Evolutionary conservation across 257 asterid species (phyloP), one percentile per base, ranked within the genome.

Genomic region (Petrea volubilis): DNA sequence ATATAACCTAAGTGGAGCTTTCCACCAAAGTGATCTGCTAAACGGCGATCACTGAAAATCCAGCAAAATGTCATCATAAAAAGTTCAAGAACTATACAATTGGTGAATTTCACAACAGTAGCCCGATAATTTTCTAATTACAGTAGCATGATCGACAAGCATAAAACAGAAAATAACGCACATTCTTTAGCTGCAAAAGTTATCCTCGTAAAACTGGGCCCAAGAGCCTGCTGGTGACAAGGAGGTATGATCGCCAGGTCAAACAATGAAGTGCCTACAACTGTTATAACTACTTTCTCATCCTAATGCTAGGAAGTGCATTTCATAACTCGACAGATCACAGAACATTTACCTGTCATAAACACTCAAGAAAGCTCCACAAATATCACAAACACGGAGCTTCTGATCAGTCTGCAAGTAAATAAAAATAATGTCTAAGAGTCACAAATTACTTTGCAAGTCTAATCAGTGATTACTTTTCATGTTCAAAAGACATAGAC

Each of bases 11-110:
- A 78, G 83, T 94, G 99, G 77, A 94, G 99, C 90, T 94, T 94
- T 72, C 99, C 98, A 72, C 99, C 99, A 84, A 94, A 94, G 88
- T 94, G 99, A 86, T 94, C 98, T 60, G 99, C 94, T 85, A 94
- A 88, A 75, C 99, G 96, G 31, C 99, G 99, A 78, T 94, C 99
- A 84, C 99, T 94, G 98, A 71, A 84, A 86, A 67, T 57, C 74
- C 57, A 13, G 67, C 23, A 62, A 49, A 64, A 67, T 38, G 25
- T 36, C 64, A 36, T 77, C 73, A 71, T 65, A 34, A 73, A 53
- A 75, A 76, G 64, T 57, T 66, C 78, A 70, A 66, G 33, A 36
- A 70, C 40, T 52, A 57, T 13, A 34, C 25, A 14, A 64, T 49
- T 31, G 51, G 15, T 40, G 33, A 47, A 46, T 27, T 70, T 66